phyloP scores from a whole-genome alignment of 2,329 filamentous ascomycete species.

The Samsoniella hepiali region DNA sequence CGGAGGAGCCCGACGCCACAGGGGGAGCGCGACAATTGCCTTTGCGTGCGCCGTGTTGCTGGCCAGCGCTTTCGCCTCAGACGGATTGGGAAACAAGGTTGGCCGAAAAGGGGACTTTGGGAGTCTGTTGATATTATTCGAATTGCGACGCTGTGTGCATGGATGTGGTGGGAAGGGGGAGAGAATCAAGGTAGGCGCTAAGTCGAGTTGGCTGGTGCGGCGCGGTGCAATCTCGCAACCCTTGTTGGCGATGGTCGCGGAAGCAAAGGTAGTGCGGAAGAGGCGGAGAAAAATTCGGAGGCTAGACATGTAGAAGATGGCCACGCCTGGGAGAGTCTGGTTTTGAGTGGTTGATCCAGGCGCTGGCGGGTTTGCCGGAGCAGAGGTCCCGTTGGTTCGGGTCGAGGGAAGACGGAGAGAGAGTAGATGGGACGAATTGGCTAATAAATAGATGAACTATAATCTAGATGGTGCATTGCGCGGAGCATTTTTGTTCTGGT shows the following conservation, averaged over 20 bases:
- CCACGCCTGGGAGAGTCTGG: background rate
- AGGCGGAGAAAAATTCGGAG: background rate
- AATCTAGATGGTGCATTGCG: background rate
- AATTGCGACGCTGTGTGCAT: background rate
- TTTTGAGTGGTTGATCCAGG: background rate
- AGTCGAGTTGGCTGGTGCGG: background rate
- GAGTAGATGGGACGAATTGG: background rate
- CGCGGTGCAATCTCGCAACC: background rate
- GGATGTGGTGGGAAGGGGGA: background rate
- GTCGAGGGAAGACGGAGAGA: background rate
- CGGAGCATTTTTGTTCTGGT: background rate
- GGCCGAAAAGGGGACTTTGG: background rate
- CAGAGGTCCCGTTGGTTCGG: background rate
- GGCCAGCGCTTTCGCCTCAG: background rate
- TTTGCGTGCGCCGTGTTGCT: too few species aligned
- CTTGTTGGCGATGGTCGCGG: background rate
- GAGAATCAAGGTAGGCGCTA: background rate
- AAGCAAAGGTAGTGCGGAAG: background rate
- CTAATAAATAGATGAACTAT: background rate
- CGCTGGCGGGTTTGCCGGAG: background rate
- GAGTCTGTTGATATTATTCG: slow-evolving; percentile 5
- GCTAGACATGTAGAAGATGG: background rate
- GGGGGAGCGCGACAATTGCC: background rate
- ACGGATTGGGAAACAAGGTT: background rate
- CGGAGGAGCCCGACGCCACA: background rate